Conservation (phyloP, 1,284 basidiomycete genomes). For the Ceratobasidium sp. region DNA sequence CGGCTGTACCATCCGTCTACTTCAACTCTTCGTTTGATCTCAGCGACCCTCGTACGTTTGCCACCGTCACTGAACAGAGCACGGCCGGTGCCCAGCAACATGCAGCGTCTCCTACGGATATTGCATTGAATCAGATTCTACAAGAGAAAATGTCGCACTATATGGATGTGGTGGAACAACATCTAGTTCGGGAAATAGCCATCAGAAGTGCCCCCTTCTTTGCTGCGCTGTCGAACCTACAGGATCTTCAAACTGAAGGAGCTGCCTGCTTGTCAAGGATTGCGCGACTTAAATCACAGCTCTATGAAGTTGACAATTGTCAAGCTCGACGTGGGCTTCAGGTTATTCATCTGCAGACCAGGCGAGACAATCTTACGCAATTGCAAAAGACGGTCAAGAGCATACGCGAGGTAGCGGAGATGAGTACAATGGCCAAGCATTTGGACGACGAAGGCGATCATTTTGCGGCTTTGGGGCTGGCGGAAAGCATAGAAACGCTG, state of each 20-base stretch:
- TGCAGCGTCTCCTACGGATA: constrained; percentile 64
- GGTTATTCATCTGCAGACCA: constrained; percentile 72
- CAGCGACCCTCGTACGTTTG: constrained; percentile 85
- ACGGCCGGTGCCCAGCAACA: constrained; percentile 49
- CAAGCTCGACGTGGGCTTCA: constrained; percentile 81
- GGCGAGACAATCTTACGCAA: constrained; percentile 67
- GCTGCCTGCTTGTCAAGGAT: constrained; percentile 84
- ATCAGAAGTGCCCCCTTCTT: constrained; percentile 94
- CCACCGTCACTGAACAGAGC: constrained; percentile 75
- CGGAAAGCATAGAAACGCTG: constrained; percentile 77
- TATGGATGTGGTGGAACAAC: constrained; percentile 93
- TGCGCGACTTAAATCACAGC: constrained; percentile 72
- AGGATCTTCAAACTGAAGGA: constrained; percentile 91
- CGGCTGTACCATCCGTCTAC: constrained; percentile 83
- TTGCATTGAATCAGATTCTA: constrained; percentile 65
- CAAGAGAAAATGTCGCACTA: constrained; percentile 95
- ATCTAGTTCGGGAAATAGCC: constrained; percentile 93
- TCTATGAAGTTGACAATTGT: constrained; percentile 80
- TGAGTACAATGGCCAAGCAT: constrained; percentile 73
- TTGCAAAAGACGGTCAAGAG: constrained; percentile 72
- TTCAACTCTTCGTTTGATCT: constrained; percentile 85
- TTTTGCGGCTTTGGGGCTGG: constrained; percentile 80
- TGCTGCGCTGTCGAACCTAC: constrained; percentile 92
- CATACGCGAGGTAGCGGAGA: constrained; percentile 77
- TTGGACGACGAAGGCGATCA: constrained; percentile 85